Conservation (phyloP, 257 asterid species). For the Fraxinus anomala region DNA sequence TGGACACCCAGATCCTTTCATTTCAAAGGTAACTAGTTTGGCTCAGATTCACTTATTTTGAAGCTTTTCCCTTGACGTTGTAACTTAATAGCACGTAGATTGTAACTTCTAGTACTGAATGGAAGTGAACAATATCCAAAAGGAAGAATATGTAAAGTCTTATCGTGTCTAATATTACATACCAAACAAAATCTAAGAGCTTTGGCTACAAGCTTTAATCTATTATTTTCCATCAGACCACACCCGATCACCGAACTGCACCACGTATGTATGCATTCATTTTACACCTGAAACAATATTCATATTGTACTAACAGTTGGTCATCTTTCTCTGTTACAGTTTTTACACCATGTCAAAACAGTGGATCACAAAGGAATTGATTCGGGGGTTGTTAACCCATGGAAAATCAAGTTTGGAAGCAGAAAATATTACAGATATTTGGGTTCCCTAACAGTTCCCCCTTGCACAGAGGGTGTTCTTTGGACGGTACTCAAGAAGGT, state of each 20-base stretch:
- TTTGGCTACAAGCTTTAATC: no score
- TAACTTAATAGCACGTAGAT: no score
- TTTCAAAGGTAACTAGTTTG: constrained; percentile 37
- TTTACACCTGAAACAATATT: background rate
- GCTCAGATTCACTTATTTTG: background rate
- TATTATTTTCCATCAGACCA: no score
- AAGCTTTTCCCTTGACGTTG: no score
- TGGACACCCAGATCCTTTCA: constrained; percentile 62
- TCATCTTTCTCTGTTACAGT: constrained; percentile 32
- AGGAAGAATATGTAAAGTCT: no score
- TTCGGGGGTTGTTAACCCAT: constrained; percentile 51
- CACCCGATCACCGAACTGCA: background rate
- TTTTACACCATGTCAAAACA: constrained; percentile 29
- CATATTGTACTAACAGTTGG: background rate
- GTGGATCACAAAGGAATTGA: constrained; percentile 25
- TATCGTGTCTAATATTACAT: background rate
- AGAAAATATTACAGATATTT: constrained; percentile 56
- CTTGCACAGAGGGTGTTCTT: constrained; percentile 76
- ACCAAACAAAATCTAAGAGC: no score
- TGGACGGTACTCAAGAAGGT: constrained; percentile 72
- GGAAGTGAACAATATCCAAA: no score
- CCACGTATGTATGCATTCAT: background rate
- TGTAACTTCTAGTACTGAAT: no score
- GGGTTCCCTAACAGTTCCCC: constrained; percentile 87
- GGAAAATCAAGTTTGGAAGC: constrained; percentile 51